These are phyloP conservation scores for Apiospora hydei DNA, from an alignment of 2,329 filamentous ascomycete genomes.

Conservation along the genomic window DNA sequence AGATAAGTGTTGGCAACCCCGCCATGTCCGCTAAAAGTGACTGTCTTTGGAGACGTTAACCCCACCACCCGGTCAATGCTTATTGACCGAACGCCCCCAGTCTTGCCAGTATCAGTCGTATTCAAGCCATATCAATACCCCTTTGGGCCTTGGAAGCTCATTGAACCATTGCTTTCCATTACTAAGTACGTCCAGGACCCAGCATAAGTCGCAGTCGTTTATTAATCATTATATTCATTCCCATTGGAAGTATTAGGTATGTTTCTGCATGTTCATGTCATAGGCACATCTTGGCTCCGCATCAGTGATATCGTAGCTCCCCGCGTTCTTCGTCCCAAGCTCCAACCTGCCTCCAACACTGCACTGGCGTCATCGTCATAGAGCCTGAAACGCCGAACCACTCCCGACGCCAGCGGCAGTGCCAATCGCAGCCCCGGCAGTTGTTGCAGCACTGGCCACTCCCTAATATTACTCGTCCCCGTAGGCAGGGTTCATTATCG, in stretches of 20 bases:
- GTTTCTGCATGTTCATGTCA: background rate
- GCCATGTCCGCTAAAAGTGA: slow-evolving; percentile 18
- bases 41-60: slow-evolving; percentile 14
- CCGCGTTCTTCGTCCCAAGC: background rate
- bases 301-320: background rate
- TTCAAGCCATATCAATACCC: background rate
- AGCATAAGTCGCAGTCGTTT: too few species aligned
- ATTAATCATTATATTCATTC: too few species aligned
- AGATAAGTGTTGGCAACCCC: slow-evolving; percentile 17
- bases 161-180: too few species aligned
- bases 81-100: background rate
- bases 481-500: background rate
- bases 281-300: background rate
- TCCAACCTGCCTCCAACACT: background rate
- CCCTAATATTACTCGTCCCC: background rate
- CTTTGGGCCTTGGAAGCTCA: too few species aligned
- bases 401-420: background rate
- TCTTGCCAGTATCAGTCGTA: background rate
- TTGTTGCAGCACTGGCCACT: background rate
- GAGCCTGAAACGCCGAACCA: slow-evolving; percentile 9
- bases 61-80: background rate
- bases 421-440: background rate
- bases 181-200: too few species aligned
- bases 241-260: too few species aligned
- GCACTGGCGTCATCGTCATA: slow-evolving; percentile 9